Percentiles rank a stretch among this genome's conserved stretches.
Evolutionary conservation across 2,329 filamentous ascomycete species (phyloP).

Genomic region (Torrubiella hemipterigena): DNA sequence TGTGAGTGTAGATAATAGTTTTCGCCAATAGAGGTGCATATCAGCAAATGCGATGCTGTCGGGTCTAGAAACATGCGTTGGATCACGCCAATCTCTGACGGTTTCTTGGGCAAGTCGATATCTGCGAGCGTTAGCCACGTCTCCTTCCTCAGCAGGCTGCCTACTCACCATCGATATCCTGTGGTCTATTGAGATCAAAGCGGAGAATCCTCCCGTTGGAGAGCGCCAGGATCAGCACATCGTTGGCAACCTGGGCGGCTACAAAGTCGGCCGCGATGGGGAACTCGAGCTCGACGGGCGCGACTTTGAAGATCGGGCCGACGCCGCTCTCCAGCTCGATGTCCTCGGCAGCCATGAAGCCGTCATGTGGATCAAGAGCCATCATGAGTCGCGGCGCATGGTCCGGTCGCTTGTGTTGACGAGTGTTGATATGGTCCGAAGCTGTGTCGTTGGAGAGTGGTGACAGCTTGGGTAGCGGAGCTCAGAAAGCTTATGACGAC

Average conservation of each 20-base stretch:
- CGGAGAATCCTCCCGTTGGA: conserved; percentile 86
- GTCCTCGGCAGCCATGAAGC: conserved; percentile 56
- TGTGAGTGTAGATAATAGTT: conserved; percentile 98
- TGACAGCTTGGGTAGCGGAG: neutral
- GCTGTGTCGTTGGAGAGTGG: too few species aligned
- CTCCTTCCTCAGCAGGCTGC: neutral
- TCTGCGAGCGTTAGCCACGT: conserved; percentile 39
- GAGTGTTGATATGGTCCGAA: neutral
- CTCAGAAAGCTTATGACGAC: neutral
- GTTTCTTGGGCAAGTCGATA: conserved; percentile 91
- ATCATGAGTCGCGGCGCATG: conserved; percentile 11
- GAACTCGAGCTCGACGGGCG: conserved; percentile 87
- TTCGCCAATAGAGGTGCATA: conserved; percentile 84
- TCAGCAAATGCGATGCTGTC: conserved; percentile 84
- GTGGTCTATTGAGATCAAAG: conserved; percentile 86
- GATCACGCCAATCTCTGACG: conserved; percentile 83
- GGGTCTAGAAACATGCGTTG: conserved; percentile 95
- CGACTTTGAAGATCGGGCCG: conserved; percentile 87
- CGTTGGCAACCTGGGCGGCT: conserved; percentile 92
- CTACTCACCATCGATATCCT: conserved; percentile 76
- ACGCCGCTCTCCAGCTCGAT: conserved; percentile 47
- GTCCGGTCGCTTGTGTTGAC: neutral
- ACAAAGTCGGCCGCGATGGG: conserved; percentile 91
- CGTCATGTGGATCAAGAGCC: conserved; percentile 35
- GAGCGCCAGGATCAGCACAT: conserved; percentile 84